phyloP scores from a whole-genome alignment of 768 basidiomycete genomes.

The Mycena rosella region DNA sequence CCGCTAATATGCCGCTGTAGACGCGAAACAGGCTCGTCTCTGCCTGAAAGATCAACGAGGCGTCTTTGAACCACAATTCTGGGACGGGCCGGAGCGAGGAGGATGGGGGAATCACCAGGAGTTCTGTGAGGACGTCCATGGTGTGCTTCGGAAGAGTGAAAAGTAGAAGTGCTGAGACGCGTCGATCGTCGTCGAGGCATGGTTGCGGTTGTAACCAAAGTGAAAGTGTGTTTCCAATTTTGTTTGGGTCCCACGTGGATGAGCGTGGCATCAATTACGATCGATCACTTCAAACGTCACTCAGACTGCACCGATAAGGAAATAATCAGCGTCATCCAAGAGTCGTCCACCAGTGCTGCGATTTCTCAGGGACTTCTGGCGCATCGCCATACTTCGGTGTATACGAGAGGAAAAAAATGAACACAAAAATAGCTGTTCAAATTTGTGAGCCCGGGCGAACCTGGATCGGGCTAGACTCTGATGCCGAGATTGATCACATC shows the following conservation, averaged over 20 bases:
- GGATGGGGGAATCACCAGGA: not conserved
- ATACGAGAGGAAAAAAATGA: too few relatives aligned
- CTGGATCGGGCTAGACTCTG: too few relatives aligned
- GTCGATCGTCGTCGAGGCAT: conserved; percentile 2
- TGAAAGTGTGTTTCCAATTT: not conserved
- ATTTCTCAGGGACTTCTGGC: too few relatives aligned
- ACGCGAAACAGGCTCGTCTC: conserved; percentile 27
- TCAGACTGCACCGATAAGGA: not conserved
- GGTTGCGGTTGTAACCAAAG: conserved; percentile 1
- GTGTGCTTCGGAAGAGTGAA: not conserved
- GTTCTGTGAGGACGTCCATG: not conserved
- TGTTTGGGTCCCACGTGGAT: not conserved
- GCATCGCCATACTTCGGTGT: too few relatives aligned
- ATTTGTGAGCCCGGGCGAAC: too few relatives aligned
- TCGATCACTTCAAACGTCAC: conserved; percentile 22
- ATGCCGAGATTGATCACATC: too few relatives aligned
- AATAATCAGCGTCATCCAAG: too few relatives aligned
- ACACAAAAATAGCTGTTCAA: too few relatives aligned
- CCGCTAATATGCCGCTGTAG: conserved; percentile 21
- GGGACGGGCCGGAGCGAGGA: not conserved
- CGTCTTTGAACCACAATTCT: conserved; percentile 32
- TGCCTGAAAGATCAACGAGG: conserved; percentile 32
- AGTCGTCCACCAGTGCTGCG: too few relatives aligned
- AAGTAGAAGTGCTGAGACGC: not conserved
- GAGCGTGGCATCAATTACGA: not conserved